These are phyloP conservation scores for Pleurozium schreberi DNA, from an alignment of 225 moss, liverwort and hornwort species.

Conservation along the genomic window DNA sequence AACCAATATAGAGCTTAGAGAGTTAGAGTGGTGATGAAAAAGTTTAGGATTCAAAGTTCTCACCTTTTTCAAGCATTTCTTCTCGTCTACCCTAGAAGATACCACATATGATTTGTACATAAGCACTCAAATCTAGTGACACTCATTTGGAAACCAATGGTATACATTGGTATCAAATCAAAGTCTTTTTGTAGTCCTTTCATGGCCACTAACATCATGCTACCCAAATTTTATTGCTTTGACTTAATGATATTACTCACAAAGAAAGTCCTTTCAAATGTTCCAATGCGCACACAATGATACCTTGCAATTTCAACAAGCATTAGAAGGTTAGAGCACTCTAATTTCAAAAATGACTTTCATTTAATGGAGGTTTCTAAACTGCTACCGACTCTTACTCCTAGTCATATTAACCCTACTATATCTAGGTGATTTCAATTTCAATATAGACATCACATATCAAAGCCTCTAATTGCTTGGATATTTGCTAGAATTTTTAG, in stretches of 20 bases:
- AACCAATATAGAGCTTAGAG: neutral
- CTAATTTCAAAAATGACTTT: neutral
- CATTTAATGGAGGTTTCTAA: neutral
- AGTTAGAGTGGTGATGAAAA: neutral
- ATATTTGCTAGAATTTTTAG: accelerated
- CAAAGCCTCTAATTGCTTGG: accelerated
- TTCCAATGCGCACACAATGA: neutral
- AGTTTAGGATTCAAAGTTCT: neutral
- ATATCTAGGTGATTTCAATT: neutral
- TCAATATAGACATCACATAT: too few relatives aligned
- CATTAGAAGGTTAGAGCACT: neutral
- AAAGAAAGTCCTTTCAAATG: neutral
- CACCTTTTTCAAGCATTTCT: neutral
- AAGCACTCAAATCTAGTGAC: neutral
- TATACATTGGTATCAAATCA: neutral
- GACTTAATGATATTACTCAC: neutral
- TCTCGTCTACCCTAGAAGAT: neutral
- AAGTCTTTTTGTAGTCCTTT: neutral
- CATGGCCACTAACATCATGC: too few relatives aligned
- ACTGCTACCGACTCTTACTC: accelerated
- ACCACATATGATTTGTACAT: neutral
- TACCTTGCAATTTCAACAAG: neutral
- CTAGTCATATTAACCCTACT: neutral
- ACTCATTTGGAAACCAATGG: neutral
- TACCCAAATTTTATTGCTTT: neutral